Conservation (phyloP, 78 protist genomes). For the Protostelium mycophagum region DNA sequence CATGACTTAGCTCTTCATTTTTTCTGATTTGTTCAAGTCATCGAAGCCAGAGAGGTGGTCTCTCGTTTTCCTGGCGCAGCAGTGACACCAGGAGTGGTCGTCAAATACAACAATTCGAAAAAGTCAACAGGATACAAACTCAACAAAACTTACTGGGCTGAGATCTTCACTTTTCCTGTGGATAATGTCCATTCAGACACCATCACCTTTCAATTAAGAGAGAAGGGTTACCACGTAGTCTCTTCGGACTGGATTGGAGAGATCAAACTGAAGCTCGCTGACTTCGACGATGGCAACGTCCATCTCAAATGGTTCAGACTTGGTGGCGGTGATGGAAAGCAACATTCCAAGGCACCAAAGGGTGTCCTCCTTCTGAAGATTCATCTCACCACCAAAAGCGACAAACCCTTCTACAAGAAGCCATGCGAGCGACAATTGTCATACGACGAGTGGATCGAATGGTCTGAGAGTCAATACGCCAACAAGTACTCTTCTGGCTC, state of each 20-base stretch:
- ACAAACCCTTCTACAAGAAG: constrained; percentile 1
- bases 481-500: background rate
- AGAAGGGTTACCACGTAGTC: background rate
- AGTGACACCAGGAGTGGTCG: background rate
- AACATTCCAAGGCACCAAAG: background rate
- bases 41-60: background rate
- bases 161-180: background rate
- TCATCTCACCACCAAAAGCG: background rate
- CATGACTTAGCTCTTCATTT: background rate
- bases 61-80: background rate
- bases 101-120: background rate
- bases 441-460: background rate
- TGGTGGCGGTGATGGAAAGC: background rate
- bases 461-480: background rate
- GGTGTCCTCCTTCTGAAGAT: background rate
- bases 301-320: background rate
- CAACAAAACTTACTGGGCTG: background rate
- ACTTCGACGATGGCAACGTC: background rate
- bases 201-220: background rate
- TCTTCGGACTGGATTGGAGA: background rate
- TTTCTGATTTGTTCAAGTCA: background rate
- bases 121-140: background rate
- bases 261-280: background rate
- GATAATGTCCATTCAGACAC: background rate
- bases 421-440: background rate